A percentile compares a stretch with the other conserved stretches of the same genome.
These are phyloP conservation scores for Rhizopogon vinicolor DNA, from an alignment of 768 basidiomycete species.

Conservation along the genomic window DNA sequence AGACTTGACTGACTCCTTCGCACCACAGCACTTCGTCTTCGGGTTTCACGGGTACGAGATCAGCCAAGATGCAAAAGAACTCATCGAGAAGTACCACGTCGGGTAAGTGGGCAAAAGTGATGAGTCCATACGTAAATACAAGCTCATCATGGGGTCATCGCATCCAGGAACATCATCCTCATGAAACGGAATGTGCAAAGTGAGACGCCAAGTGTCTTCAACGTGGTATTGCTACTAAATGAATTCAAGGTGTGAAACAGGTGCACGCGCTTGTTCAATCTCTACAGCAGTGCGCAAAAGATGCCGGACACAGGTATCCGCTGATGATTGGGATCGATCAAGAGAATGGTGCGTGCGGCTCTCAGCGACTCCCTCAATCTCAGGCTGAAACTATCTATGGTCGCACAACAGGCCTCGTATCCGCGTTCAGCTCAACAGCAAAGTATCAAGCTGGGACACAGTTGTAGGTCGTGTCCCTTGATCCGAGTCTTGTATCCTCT, in stretches of 20 bases:
- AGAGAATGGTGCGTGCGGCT: conserved; percentile 56
- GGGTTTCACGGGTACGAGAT: conserved; percentile 60
- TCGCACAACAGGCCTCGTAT: conserved; percentile 50
- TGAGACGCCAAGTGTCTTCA: conserved; percentile 9
- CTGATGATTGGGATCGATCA: conserved; percentile 71
- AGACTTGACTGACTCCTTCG: not conserved
- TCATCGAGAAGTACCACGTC: conserved; percentile 59
- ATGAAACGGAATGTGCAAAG: conserved; percentile 66
- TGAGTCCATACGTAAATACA: not conserved
- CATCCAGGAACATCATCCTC: conserved; percentile 49
- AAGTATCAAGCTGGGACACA: conserved; percentile 50
- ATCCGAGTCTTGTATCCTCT: not conserved
- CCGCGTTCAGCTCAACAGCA: conserved; percentile 51
- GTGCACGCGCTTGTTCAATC: conserved; percentile 41
- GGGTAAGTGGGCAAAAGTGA: conserved; percentile 30
- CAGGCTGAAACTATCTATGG: not conserved
- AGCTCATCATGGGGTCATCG: not conserved
- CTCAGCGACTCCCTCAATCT: not conserved
- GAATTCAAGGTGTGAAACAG: conserved; percentile 42
- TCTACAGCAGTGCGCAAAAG: conserved; percentile 52
- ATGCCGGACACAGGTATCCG: conserved; percentile 50
- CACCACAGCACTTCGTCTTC: conserved; percentile 61
- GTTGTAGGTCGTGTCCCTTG: conserved; percentile 43
- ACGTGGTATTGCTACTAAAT: not conserved
- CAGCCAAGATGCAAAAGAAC: conserved; percentile 45